Base-by-base conservation (phyloP, 305 asterid species). In the Salvia sclarea region DNA sequence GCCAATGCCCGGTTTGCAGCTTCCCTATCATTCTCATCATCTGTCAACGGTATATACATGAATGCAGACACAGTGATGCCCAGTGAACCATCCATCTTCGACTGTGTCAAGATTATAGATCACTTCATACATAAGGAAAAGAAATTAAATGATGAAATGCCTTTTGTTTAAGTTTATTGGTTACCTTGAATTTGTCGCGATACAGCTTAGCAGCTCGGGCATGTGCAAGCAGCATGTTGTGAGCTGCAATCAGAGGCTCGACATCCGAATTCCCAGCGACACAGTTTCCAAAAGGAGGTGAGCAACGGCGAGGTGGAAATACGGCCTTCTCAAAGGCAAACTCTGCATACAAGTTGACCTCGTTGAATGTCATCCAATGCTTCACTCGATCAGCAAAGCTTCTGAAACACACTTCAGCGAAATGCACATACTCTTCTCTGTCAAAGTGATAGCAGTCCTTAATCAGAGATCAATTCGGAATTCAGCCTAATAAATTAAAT, bases 311-410 rank as follows among this genome's bases (percentile, higher is more conserved):
- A 17, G 97, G 96, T 0, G 97, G 94, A 45, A 54, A 91, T 0
- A 0, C 0, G 17, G 85, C 92, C 43, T 73, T 75, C 64, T 78
- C 83, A 28, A 85, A 93, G 1, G 71, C 84, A 78, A 84, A 71
- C 65, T 83, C 87, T 3, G 95, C 67, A 16, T 74, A 73, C 52
- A 91, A 20, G 74, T 84, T 86, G 50, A 91, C 93, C 56, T 94
- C 96, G 12, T 93, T 93, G 66, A 93, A 75, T 5, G 93, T 93
- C 41, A 77, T 33, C 98, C 98, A 93, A 41, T 87, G 77, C 82
- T 79, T 87, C 66, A 91, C 98, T 31, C 97, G 88, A 70, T 87
- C 90, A 12, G 81, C 92, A 38, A 88, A 94, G 53, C 75, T 62
- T 76, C 73, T 61, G 66, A 91, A 94, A 66, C 98, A 93, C 44